phyloP scores from a whole-genome alignment of 495 filamentous ascomycete genomes.

The Penicillium fimorum region DNA sequence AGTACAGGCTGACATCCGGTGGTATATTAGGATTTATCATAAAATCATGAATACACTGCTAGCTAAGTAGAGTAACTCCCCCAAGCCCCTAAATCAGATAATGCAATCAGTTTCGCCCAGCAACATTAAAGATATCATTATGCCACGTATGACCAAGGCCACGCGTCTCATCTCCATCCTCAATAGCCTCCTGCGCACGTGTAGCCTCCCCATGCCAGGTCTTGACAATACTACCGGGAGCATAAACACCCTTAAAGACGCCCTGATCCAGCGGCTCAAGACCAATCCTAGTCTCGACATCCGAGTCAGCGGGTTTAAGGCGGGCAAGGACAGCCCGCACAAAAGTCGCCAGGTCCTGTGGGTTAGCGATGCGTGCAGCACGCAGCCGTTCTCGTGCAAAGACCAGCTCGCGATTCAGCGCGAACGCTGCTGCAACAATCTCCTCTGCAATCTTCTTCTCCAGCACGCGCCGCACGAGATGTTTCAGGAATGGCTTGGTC shows the following conservation, averaged over 20 bases:
- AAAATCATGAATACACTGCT: not conserved
- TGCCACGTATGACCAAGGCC: conserved; percentile 59
- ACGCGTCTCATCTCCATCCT: conserved; percentile 51
- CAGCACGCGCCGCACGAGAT: conserved; percentile 72
- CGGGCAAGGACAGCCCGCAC: conserved; percentile 76
- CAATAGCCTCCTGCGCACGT: conserved; percentile 60
- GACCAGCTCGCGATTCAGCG: conserved; percentile 78
- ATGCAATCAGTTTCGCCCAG: conserved; percentile 11
- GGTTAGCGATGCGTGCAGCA: conserved; percentile 78
- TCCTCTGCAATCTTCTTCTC: conserved; percentile 73
- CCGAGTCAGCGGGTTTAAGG: conserved; percentile 68
- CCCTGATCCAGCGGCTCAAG: conserved; percentile 60
- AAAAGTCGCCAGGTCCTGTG: conserved; percentile 76
- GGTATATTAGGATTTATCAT: not conserved
- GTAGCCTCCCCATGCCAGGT: conserved; percentile 79
- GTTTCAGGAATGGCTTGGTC: conserved; percentile 79
- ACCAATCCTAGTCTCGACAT: conserved; percentile 69
- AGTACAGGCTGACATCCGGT: not conserved
- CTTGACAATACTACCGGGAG: conserved; percentile 83
- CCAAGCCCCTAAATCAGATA: not conserved
- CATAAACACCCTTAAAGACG: conserved; percentile 79
- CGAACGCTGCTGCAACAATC: conserved; percentile 66
- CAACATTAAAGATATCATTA: conserved; percentile 81
- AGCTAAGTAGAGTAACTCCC: not conserved
- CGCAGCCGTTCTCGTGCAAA: conserved; percentile 84